A percentile compares a stretch with the other conserved stretches of the same genome.
Conservation (phyloP, 495 filamentous ascomycete species). For the Aspergillus diversus region DNA sequence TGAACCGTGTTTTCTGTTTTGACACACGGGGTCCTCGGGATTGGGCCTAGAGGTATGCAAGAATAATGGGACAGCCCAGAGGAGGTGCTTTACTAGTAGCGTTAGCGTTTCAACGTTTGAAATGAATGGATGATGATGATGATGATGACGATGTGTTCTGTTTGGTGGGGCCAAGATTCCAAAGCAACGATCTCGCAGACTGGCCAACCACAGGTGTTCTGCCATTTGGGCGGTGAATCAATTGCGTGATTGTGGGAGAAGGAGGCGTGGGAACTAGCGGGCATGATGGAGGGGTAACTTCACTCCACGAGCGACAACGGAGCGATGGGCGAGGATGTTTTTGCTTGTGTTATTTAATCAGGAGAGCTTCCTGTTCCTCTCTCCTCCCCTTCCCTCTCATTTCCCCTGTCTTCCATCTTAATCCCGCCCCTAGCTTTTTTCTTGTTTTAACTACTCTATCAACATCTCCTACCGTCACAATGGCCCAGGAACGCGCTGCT, state of each 20-base stretch:
- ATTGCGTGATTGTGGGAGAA: slow-evolving; percentile 45
- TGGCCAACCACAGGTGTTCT: slow-evolving; percentile 34
- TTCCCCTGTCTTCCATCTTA: slow-evolving; percentile 1
- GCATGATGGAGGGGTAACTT: slow-evolving; percentile 22
- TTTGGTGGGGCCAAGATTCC: slow-evolving; percentile 31
- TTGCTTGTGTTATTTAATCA: slow-evolving; percentile 23
- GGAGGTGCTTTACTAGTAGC: no score
- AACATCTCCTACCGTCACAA: slow-evolving; percentile 37
- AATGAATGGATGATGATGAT: background rate
- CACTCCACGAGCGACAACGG: background rate
- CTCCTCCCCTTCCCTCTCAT: slow-evolving; percentile 18
- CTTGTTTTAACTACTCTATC: slow-evolving; percentile 4
- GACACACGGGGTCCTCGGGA: no score
- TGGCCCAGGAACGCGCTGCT: slow-evolving; percentile 53
- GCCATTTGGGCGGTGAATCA: slow-evolving; percentile 34
- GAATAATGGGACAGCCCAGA: no score
- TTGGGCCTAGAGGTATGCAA: no score
- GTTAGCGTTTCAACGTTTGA: background rate
- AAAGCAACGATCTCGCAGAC: slow-evolving; percentile 5
- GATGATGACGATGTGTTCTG: slow-evolving; percentile 7
- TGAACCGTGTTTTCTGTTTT: background rate
- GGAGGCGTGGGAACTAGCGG: slow-evolving; percentile 16
- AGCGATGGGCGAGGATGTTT: slow-evolving; percentile 9
- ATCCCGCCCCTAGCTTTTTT: background rate
- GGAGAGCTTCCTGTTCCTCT: slow-evolving; percentile 25